Evolutionary conservation across 2,329 filamentous ascomycete genomes (phyloP).

Genomic region (Didymella pomorum): DNA sequence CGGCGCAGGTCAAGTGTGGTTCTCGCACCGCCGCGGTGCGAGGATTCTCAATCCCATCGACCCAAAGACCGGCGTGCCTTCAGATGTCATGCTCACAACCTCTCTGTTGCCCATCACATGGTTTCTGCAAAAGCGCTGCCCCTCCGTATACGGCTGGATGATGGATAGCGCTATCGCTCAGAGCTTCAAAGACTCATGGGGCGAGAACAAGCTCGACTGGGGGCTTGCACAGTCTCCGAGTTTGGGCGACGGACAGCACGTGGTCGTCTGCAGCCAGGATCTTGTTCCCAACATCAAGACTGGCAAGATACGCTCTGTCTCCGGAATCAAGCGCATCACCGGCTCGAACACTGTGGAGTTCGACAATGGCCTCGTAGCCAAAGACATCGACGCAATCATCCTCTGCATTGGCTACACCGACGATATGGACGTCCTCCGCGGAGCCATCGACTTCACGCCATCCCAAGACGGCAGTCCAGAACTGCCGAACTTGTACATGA

Average conservation of each 20-base stretch:
- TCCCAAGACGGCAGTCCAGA: not conserved
- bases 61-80: not conserved
- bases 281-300: not conserved
- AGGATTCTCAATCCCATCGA: not conserved
- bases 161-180: not conserved
- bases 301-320: not conserved
- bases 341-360: not conserved
- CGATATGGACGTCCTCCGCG: not conserved
- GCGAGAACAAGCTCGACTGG: not conserved
- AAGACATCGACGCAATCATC: not conserved
- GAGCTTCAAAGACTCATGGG: not conserved
- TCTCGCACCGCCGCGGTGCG: not conserved
- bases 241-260: not conserved
- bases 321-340: not conserved
- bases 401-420: not conserved
- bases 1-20: not conserved
- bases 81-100: not conserved
- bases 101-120: not conserved
- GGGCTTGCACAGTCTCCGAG: not conserved
- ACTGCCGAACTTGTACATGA: not conserved
- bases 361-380: not conserved
- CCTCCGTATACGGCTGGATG: not conserved
- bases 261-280: not conserved
- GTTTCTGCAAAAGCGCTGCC: not conserved
- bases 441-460: not conserved